Conservation (phyloP, 164 flowering plant genomes). For the Protea cynaroides region DNA sequence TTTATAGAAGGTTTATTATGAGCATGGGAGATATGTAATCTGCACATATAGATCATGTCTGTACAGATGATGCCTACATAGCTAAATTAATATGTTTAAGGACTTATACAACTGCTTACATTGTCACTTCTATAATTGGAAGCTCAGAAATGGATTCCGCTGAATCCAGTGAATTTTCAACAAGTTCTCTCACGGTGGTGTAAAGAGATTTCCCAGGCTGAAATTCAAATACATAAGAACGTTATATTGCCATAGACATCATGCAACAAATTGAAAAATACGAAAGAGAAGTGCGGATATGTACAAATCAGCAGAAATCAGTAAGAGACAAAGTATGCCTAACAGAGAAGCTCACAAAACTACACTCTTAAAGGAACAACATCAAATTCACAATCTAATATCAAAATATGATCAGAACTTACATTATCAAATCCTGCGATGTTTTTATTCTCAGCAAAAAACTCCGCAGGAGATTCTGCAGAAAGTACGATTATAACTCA, state of each 20-base stretch:
- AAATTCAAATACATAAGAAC: constrained; percentile 3
- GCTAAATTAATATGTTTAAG: background rate
- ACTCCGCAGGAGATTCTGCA: constrained; percentile 99
- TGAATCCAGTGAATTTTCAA: constrained; percentile 95
- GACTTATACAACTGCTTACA: constrained; percentile 41
- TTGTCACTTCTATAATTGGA: constrained; percentile 80
- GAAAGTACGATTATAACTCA: background rate
- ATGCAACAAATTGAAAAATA: background rate
- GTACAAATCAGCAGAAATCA: no score
- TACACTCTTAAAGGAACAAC: background rate
- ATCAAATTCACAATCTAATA: background rate
- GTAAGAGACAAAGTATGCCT: background rate
- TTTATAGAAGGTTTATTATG: no score
- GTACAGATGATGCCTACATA: background rate
- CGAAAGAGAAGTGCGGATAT: background rate
- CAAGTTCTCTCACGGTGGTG: constrained; percentile 94
- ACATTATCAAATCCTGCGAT: constrained; percentile 98
- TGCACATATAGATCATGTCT: background rate
- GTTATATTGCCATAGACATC: background rate
- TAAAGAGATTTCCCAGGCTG: constrained; percentile 94
- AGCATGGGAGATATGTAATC: background rate
- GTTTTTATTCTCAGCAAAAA: constrained; percentile 95
- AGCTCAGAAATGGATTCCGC: constrained; percentile 93
- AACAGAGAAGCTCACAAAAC: background rate
- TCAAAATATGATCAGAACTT: constrained; percentile 10